A percentile compares a stretch with the other conserved stretches of the same genome.
Conservation (phyloP, 345 rosid genomes). For the Brassica carinata region DNA sequence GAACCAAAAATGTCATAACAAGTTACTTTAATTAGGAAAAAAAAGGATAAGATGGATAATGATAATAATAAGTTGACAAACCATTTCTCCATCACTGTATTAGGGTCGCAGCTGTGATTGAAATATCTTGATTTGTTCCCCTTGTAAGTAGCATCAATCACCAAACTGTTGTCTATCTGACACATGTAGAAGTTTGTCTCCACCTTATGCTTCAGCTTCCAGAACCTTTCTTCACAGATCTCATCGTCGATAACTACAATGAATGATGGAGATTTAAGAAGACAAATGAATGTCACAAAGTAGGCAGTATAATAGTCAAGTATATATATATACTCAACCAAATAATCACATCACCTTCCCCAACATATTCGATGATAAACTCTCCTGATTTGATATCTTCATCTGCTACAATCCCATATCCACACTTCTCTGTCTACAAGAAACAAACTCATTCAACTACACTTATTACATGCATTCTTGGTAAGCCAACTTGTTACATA, state of each 20-base stretch:
- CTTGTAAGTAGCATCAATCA: slow-evolving; percentile 94
- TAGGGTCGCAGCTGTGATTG: slow-evolving; percentile 93
- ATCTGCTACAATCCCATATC: slow-evolving; percentile 85
- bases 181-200: slow-evolving; percentile 93
- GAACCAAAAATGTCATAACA: background rate
- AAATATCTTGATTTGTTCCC: slow-evolving; percentile 97
- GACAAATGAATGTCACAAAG: background rate
- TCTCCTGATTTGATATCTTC: slow-evolving; percentile 88
- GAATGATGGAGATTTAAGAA: background rate
- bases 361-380: slow-evolving; percentile 92
- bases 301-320: background rate
- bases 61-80: slow-evolving; percentile 21
- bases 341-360: slow-evolving; percentile 69
- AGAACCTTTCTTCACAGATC: slow-evolving; percentile 93
- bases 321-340: background rate
- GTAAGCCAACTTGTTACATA: background rate
- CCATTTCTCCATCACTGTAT: slow-evolving; percentile 99
- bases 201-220: slow-evolving; percentile 81
- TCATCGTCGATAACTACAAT: slow-evolving; percentile 88
- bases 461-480: too few species aligned
- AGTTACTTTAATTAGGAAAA: background rate
- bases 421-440: slow-evolving; percentile 97
- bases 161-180: slow-evolving; percentile 89
- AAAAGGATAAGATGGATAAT: background rate
- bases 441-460: slow-evolving; percentile 29